Percentiles rank a stretch among this genome's conserved stretches.
phyloP scores from a whole-genome alignment of 768 basidiomycete species.

The Arthromyces matolae region DNA sequence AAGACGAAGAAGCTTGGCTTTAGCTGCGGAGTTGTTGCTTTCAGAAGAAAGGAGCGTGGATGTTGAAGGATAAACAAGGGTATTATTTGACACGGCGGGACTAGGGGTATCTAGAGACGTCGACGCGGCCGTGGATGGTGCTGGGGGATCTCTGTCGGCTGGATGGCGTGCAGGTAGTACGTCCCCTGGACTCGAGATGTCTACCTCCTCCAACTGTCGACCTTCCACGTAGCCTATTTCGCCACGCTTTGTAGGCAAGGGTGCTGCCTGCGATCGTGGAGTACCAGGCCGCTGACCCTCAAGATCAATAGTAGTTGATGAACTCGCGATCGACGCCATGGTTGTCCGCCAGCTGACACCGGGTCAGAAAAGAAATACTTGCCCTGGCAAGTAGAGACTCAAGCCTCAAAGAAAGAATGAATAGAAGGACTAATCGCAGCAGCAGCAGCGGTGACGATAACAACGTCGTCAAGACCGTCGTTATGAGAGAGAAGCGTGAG shows the following conservation, averaged over 20 bases:
- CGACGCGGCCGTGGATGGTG: constrained; percentile 7
- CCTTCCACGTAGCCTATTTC: constrained; percentile 61
- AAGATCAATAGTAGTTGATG: constrained; percentile 16
- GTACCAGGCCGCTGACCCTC: constrained; percentile 21
- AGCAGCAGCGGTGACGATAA: background rate
- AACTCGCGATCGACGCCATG: constrained; percentile 26
- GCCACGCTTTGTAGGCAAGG: constrained; percentile 60
- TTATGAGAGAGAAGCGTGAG: constrained; percentile 14
- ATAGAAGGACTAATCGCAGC: constrained; percentile 3
- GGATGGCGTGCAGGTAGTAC: constrained; percentile 45
- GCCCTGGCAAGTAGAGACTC: constrained; percentile 38
- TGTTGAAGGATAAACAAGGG: constrained; percentile 18
- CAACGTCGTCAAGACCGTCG: constrained; percentile 16
- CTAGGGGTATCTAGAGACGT: constrained; percentile 14
- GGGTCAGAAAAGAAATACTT: constrained; percentile 26
- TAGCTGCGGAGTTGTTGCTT: constrained; percentile 23
- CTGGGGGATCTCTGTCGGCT: constrained; percentile 35
- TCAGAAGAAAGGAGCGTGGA: constrained; percentile 14
- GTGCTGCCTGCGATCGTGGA: constrained; percentile 50
- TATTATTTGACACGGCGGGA: constrained; percentile 8
- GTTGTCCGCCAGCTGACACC: constrained; percentile 16
- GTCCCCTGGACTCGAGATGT: constrained; percentile 18
- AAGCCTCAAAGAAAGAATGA: constrained; percentile 13
- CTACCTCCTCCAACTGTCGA: constrained; percentile 22
- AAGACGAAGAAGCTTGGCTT: constrained; percentile 34